phyloP scores from a whole-genome alignment of 495 filamentous ascomycete genomes.

The Aspergillus coremiiformis region DNA sequence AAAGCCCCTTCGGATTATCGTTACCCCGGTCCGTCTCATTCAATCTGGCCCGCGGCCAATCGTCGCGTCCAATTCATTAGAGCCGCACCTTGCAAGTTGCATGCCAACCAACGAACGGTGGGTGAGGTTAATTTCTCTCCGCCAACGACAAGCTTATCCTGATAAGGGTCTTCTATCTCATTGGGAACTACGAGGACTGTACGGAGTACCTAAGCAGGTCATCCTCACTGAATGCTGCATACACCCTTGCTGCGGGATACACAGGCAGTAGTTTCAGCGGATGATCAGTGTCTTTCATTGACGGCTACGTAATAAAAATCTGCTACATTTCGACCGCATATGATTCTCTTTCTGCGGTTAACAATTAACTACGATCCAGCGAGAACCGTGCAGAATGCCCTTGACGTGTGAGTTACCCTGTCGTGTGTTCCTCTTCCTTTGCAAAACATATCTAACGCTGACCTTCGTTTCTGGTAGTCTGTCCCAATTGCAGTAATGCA shows the following conservation, averaged over 20 bases:
- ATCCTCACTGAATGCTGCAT: slow-evolving; percentile 6
- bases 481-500: slow-evolving; percentile 85
- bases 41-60: slow-evolving; percentile 15
- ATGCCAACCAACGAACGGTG: slow-evolving; percentile 5
- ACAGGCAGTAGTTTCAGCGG: slow-evolving; percentile 1
- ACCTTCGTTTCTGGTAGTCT: slow-evolving; percentile 51
- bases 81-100: no score
- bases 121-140: slow-evolving; percentile 12
- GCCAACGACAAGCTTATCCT: slow-evolving; percentile 3
- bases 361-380: neutral
- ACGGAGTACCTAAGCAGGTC: neutral
- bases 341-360: neutral
- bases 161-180: slow-evolving; percentile 10
- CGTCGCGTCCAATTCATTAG: slow-evolving; percentile 3
- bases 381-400: slow-evolving; percentile 25
- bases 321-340: neutral
- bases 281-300: neutral
- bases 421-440: neutral
- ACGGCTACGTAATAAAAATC: slow-evolving; percentile 1
- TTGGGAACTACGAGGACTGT: no score
- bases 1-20: slow-evolving; percentile 8
- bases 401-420: slow-evolving; percentile 33
- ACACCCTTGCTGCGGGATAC: slow-evolving; percentile 11
- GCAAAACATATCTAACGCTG: neutral
- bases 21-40: slow-evolving; percentile 9